Evolutionary conservation across 2,329 filamentous ascomycete species (phyloP), one percentile per base, ranked within the genome.

Genomic region (Scolecobasidium constrictum): DNA sequence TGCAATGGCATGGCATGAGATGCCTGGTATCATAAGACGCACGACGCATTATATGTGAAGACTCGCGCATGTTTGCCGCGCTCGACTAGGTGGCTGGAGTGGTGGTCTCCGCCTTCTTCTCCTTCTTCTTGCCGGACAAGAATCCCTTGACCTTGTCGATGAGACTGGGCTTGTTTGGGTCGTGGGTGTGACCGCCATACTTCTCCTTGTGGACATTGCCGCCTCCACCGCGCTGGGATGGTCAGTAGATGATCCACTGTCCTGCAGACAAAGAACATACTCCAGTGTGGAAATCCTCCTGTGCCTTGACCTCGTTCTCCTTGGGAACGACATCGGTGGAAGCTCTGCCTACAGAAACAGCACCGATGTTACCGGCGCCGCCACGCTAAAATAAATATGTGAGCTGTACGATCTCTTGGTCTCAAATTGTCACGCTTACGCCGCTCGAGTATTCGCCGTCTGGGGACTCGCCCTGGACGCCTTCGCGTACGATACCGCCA

Each of bases 181-280:
- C 52, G 21, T 57, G 52, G 46, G 56, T 61, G 47, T 69, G 66
- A n/a, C 65, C 66, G 23, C 64, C 63, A 45, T 65, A 66, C 50
- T 66, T 67, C 45, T 68, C 66, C 50, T 61, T 64, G 51, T 69
- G 60, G 15, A 67, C 58, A 49, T 70, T 70, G 20, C 67, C 67
- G 26, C 57, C 60, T 11, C 67, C 67, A 21, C 66, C 67, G 15
- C 67, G 60, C 59, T 64, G 35, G 39, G 9, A 11, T 11, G 37
- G 37, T 19, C 12, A 18, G 9, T 37, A 18, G 35, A 12, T 35
- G 11, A 26, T 15, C 15, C 41, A 17, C 17, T 28, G 31, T 28
- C 22, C 12, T 23, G 13, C 18, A 33, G 15, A 18, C 11, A 18
- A 7, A 17, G 12, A 21, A 56, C 61, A 15, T 57, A 64, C 61